Evolutionary conservation across 768 basidiomycete genomes (phyloP).

Genomic region (Boletus rubropictus): DNA sequence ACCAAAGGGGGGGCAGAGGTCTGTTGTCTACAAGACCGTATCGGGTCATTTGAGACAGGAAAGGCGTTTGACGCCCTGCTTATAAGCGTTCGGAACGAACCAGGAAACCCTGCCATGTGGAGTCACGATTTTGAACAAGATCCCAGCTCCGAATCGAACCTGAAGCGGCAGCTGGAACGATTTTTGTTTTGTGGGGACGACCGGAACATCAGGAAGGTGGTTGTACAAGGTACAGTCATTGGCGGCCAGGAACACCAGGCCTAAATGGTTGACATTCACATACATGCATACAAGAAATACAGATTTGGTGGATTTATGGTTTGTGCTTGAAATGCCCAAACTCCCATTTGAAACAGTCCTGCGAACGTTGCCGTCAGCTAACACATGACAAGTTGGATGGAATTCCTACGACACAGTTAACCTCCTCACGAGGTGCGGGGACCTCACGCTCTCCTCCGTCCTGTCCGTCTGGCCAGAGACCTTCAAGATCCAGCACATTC

Average conservation of each 20-base stretch:
- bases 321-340: slow-evolving; percentile 45
- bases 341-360: slow-evolving; percentile 81
- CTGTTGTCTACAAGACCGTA: slow-evolving; percentile 57
- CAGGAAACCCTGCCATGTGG: slow-evolving; percentile 57
- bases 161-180: slow-evolving; percentile 64
- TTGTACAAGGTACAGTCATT: slow-evolving; percentile 73
- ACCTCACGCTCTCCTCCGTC: slow-evolving; percentile 42
- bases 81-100: slow-evolving; percentile 50
- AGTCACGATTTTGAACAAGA: slow-evolving; percentile 34
- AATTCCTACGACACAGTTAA: slow-evolving; percentile 53
- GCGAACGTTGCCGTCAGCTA: slow-evolving; percentile 3
- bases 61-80: slow-evolving; percentile 90
- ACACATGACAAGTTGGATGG: background rate
- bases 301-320: background rate
- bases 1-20: slow-evolving; percentile 88
- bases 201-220: slow-evolving; percentile 75
- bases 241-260: slow-evolving; percentile 53
- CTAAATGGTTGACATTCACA: slow-evolving; percentile 2
- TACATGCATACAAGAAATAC: background rate
- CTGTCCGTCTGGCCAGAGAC: slow-evolving; percentile 34
- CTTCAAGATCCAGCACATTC: slow-evolving; percentile 45
- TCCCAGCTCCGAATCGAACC: slow-evolving; percentile 27
- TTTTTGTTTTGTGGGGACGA: slow-evolving; percentile 87
- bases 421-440: slow-evolving; percentile 54
- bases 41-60: slow-evolving; percentile 74